Evolutionary conservation across 2,329 filamentous ascomycete genomes (phyloP).

Genomic region (Tolypocladium paradoxum): DNA sequence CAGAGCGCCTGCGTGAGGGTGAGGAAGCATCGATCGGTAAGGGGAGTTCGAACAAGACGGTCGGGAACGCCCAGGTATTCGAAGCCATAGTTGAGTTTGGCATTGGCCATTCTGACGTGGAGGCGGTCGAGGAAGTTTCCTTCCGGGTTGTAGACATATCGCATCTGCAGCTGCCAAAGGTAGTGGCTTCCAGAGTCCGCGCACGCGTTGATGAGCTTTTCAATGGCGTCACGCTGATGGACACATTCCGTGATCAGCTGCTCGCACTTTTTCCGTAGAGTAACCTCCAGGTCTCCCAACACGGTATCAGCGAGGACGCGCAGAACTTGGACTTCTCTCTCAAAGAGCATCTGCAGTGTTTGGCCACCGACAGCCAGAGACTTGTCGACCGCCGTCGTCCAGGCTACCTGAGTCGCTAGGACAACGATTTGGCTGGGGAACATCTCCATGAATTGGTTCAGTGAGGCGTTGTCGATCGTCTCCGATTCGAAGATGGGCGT

Average conservation of each 20-base stretch:
- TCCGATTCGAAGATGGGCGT: slow-evolving; percentile 64
- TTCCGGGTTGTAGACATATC: slow-evolving; percentile 77
- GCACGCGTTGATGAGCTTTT: slow-evolving; percentile 67
- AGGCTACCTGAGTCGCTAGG: slow-evolving; percentile 83
- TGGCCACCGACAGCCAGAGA: slow-evolving; percentile 62
- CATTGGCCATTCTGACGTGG: slow-evolving; percentile 93
- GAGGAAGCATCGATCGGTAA: slow-evolving; percentile 96
- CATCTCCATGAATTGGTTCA: slow-evolving; percentile 69
- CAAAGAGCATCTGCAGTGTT: slow-evolving; percentile 60
- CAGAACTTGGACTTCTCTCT: slow-evolving; percentile 75
- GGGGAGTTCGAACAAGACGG: slow-evolving; percentile 86
- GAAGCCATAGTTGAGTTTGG: slow-evolving; percentile 89
- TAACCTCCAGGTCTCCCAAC: slow-evolving; percentile 74
- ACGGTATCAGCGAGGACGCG: slow-evolving; percentile 81
- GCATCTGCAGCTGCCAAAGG: slow-evolving; percentile 93
- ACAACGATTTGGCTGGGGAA: slow-evolving; percentile 95
- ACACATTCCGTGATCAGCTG: slow-evolving; percentile 98
- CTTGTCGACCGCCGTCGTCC: slow-evolving; percentile 79
- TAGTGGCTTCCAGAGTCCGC: slow-evolving; percentile 72
- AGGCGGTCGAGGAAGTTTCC: slow-evolving; percentile 76
- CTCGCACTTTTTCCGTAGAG: slow-evolving; percentile 92
- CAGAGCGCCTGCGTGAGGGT: slow-evolving; percentile 93
- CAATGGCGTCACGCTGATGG: slow-evolving; percentile 88
- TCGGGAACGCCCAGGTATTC: slow-evolving; percentile 97
- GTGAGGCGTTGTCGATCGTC: slow-evolving; percentile 55